Base-by-base conservation (phyloP, 176 grass and related monocot genomes). In the Musa schizocarpa region DNA sequence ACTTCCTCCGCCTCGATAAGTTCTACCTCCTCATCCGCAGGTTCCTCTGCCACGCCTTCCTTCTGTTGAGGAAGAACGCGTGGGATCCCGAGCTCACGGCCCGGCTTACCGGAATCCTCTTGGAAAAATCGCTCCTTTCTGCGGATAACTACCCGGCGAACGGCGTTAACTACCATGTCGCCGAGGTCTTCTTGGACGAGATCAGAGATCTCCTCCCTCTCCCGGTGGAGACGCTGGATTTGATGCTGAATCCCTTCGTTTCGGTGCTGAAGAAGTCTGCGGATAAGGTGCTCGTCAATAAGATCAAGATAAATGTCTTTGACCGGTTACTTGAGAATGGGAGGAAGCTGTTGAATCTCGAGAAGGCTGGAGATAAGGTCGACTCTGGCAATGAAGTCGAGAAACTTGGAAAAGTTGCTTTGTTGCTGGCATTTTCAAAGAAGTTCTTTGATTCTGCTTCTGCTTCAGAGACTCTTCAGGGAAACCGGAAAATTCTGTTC, bases 1-100 rank as follows among this genome's bases (percentile, higher is more conserved):
- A 97, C 80, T 73, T 71, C 68, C 94, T 93, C 85, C 89, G 90
- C 71, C 82, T 97, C 75, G 94, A 97, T 72, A 97, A 97, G 80
- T 97, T 97, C 80, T 97, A 97, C 82, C 86, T 97, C 66, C 81
- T 97, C 77, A 90, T 88, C 80, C 87, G 94, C 34, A 77, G 90
- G 0, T 90, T 97, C 79, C 82, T 93, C 68, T 55, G 50, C 81
- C 94, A 97, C 79, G 68, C 82, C 54, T 97, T 97, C 74, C 82
- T 83, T 52, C 80, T 97, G 59, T 82, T 97, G 71, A 22, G 11
- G 74, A 74, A 79, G 21, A 77, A 75, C 67, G 62, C 81, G 11
- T 97, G 92, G 84, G 82, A 83, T 29, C 74, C 79, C n/a, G 34
- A 27, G 54, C 14, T 87, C 76, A 73, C 83, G 65, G 21, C 54